Evolutionary conservation across 2,329 filamentous ascomycete genomes (phyloP).

Genomic region (Fusarium sp.): DNA sequence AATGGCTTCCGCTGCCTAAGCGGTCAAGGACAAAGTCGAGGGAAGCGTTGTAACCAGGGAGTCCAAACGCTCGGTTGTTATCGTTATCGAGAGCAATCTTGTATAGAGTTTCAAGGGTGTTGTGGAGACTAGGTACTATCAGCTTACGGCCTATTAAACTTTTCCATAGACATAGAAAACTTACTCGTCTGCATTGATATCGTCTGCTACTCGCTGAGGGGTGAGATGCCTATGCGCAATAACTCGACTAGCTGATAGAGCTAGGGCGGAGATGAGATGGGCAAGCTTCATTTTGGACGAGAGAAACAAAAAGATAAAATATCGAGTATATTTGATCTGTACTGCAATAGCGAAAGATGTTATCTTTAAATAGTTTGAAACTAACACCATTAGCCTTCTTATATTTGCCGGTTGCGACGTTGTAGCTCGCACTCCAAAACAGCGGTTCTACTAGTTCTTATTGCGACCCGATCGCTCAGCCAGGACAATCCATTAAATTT

Average conservation of each 20-base stretch:
- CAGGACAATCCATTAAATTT: background rate
- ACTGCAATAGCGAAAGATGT: no score
- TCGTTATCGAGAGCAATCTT: constrained; percentile 27
- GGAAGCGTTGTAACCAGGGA: constrained; percentile 34
- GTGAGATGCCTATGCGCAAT: constrained; percentile 14
- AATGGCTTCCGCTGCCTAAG: constrained; percentile 3
- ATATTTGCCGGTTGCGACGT: background rate
- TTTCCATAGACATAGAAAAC: no score
- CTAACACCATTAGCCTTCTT: background rate
- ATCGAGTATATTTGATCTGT: no score
- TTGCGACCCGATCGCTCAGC: background rate
- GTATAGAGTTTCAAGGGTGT: constrained; percentile 9
- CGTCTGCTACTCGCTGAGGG: constrained; percentile 18
- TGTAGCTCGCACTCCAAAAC: background rate
- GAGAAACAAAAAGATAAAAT: background rate
- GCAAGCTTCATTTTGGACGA: constrained; percentile 12
- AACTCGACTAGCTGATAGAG: background rate
- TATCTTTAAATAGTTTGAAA: no score
- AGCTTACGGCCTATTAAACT: background rate
- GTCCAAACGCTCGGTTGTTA: constrained; percentile 28
- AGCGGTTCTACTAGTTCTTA: background rate
- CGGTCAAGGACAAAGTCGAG: constrained; percentile 20
- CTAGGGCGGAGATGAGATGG: background rate
- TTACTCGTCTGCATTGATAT: constrained; percentile 29
- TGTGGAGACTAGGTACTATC: constrained; percentile 7